Evolutionary conservation across 257 asterid species (phyloP).

Genomic region (Voacanga thouarsii): DNA sequence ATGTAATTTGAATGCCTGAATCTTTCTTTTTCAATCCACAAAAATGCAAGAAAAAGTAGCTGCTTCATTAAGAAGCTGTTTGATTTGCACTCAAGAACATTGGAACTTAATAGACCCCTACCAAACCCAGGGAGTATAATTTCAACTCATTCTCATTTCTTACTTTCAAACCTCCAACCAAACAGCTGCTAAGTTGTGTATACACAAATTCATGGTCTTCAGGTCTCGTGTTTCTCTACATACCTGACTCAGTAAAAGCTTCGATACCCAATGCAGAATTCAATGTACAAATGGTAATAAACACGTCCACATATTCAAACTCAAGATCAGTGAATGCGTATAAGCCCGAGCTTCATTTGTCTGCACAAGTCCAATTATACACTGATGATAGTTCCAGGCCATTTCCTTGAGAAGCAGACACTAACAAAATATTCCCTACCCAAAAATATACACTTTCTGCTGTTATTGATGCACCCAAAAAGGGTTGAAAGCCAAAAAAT

Average conservation of each 20-base stretch:
- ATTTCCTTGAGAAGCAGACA: slow-evolving; percentile 13
- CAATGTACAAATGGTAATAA: not conserved
- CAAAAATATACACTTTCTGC: slow-evolving; percentile 5
- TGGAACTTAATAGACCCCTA: too few species aligned
- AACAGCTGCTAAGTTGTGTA: not conserved
- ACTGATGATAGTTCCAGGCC: slow-evolving; percentile 14
- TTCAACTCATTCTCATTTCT: too few species aligned
- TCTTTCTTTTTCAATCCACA: not conserved
- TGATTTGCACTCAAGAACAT: too few species aligned
- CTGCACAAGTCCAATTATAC: slow-evolving; percentile 8
- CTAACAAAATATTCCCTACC: not conserved
- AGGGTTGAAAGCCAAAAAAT: not conserved
- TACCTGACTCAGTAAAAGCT: not conserved
- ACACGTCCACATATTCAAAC: not conserved
- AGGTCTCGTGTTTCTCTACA: not conserved
- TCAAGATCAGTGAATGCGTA: not conserved
- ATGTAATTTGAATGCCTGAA: not conserved
- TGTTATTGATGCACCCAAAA: slow-evolving; percentile 16
- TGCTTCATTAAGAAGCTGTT: not conserved
- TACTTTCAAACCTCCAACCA: too few species aligned
- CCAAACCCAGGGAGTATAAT: too few species aligned
- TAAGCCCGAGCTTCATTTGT: slow-evolving; percentile 11
- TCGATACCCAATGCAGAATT: not conserved
- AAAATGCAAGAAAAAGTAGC: not conserved
- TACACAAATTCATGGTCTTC: not conserved